These are phyloP conservation scores for Coniochaeta sp. DNA, from an alignment of 2,329 filamentous ascomycete species.

Conservation along the genomic window DNA sequence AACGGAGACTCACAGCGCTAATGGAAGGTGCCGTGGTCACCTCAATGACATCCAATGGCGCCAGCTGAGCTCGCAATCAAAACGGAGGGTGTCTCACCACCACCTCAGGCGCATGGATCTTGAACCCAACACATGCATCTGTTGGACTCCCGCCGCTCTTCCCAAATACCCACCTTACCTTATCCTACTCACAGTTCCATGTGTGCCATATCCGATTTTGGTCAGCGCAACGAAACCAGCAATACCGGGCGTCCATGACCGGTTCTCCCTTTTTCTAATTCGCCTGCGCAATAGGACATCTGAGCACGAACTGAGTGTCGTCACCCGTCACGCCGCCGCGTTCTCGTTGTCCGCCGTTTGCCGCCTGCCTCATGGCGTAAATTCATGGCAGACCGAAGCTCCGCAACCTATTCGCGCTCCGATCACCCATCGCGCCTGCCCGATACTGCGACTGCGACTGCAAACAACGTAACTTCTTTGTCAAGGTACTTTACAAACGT, in stretches of 20 bases:
- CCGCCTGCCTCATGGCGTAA: constrained; percentile 51
- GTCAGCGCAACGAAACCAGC: neutral
- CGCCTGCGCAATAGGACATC: neutral
- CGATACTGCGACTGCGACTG: constrained; percentile 10
- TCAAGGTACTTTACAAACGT: constrained; percentile 13
- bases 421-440: constrained; percentile 45
- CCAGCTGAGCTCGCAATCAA: neutral
- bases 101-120: neutral
- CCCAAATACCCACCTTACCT: neutral
- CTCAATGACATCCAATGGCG: too few species aligned
- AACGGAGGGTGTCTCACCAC: neutral
- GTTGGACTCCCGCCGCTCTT: neutral
- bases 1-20: neutral
- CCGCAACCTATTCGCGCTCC: constrained; percentile 36
- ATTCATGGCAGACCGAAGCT: constrained; percentile 60
- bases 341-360: neutral
- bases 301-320: neutral
- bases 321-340: neutral
- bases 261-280: neutral
- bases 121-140: neutral
- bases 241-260: neutral
- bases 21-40: neutral
- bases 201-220: neutral
- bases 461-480: constrained; percentile 7
- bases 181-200: neutral